Conservation (phyloP, 1,139 yeast species). For the Blastobotrys petasosporus region DNA sequence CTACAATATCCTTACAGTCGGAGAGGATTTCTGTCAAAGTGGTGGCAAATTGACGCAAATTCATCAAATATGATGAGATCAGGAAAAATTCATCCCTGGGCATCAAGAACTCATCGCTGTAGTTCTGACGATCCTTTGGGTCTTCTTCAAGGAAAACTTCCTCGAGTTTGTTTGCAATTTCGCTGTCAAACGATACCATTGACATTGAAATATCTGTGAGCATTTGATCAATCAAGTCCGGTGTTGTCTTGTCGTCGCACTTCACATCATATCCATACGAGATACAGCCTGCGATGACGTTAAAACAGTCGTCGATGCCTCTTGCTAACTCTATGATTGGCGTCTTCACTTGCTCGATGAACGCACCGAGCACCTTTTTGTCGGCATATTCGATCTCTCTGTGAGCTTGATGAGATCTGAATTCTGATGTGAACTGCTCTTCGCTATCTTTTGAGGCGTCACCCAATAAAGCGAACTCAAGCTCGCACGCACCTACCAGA, state of each 20-base stretch:
- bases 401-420: slow-evolving; percentile 15
- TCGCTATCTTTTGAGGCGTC: background rate
- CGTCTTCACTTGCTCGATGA: slow-evolving; percentile 31
- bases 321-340: slow-evolving; percentile 35
- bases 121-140: background rate
- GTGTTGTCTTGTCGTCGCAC: slow-evolving; percentile 10
- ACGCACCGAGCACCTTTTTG: slow-evolving; percentile 30
- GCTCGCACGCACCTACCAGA: slow-evolving; percentile 44
- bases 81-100: slow-evolving; percentile 47
- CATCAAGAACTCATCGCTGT: slow-evolving; percentile 27
- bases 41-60: slow-evolving; percentile 39
- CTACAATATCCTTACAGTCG: slow-evolving; percentile 31
- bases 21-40: slow-evolving; percentile 33
- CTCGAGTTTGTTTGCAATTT: slow-evolving; percentile 22
- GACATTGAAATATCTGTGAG: slow-evolving; percentile 30
- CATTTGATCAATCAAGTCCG: slow-evolving; percentile 28
- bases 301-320: slow-evolving; percentile 33
- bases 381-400: slow-evolving; percentile 38
- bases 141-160: slow-evolving; percentile 7
- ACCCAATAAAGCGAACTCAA: slow-evolving; percentile 36
- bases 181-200: slow-evolving; percentile 32
- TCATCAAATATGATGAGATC: slow-evolving; percentile 44
- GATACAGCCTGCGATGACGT: slow-evolving; percentile 32
- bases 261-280: slow-evolving; percentile 41
- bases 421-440: background rate